Conservation (phyloP, 1,284 basidiomycete species). For the Marasmius oreades region DNA sequence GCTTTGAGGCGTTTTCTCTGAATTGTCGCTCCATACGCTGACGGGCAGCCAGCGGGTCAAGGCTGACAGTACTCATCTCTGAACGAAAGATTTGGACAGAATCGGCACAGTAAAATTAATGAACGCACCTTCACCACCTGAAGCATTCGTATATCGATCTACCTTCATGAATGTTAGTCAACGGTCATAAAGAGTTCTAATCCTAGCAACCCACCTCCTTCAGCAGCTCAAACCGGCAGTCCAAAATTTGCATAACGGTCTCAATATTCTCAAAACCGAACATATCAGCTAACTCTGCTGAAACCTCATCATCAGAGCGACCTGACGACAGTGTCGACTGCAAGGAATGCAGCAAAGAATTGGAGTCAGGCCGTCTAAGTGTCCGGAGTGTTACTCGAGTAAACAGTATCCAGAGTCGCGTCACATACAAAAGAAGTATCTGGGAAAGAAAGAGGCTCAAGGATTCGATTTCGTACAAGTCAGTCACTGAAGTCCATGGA, state of each 20-base stretch:
- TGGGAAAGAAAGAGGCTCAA: constrained; percentile 7
- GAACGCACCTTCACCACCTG: background rate
- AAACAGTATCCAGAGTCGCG: background rate
- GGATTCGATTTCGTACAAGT: constrained; percentile 2
- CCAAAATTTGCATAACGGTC: constrained; percentile 54
- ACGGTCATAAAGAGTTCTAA: constrained; percentile 2
- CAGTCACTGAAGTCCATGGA: constrained; percentile 16
- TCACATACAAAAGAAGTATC: constrained; percentile 13
- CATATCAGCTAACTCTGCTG: constrained; percentile 76
- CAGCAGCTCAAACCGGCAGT: constrained; percentile 38
- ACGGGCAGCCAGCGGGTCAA: constrained; percentile 56
- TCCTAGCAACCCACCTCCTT: constrained; percentile 34
- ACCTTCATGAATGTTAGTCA: constrained; percentile 3
- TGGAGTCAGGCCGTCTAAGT: constrained; percentile 14
- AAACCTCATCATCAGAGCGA: constrained; percentile 64
- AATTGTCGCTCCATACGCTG: constrained; percentile 66
- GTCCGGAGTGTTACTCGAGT: background rate
- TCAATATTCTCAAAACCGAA: constrained; percentile 87
- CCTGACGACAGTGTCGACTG: constrained; percentile 30
- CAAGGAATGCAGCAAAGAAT: constrained; percentile 27
- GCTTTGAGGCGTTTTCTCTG: constrained; percentile 62
- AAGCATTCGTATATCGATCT: background rate
- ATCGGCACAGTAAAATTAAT: background rate
- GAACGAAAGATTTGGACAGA: background rate
- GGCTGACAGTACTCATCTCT: constrained; percentile 22